phyloP scores from a whole-genome alignment of 169 alveolate genomes.

The Plasmodium coatneyi region DNA sequence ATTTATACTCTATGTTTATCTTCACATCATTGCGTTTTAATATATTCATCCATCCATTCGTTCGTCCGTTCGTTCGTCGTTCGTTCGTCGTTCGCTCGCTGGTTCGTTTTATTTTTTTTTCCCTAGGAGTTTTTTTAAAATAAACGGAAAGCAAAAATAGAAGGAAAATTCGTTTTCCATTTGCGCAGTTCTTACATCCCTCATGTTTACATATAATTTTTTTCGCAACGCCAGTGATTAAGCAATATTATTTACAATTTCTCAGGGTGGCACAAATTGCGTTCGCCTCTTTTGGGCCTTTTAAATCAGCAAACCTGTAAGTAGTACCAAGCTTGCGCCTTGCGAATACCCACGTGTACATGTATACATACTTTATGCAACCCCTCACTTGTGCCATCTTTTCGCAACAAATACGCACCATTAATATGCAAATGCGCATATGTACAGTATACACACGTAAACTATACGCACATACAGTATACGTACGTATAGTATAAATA shows the following conservation, averaged over 20 bases:
- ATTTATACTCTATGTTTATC: not conserved
- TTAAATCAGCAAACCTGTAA: constrained; percentile 2
- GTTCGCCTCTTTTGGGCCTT: constrained; percentile 2
- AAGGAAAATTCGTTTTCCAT: constrained; percentile 12
- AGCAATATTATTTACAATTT: not conserved
- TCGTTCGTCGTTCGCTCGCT: not conserved
- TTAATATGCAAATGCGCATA: not conserved
- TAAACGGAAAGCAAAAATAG: not conserved
- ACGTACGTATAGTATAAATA: not conserved
- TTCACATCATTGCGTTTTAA: not conserved
- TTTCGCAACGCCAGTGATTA: constrained; percentile 24
- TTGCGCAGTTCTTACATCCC: not conserved
- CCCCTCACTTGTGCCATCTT: not conserved
- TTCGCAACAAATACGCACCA: not conserved
- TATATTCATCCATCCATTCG: not conserved
- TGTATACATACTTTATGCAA: not conserved
- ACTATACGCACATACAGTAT: not conserved
- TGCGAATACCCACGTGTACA: not conserved
- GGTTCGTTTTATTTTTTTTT: constrained; percentile 1
- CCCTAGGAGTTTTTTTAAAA: not conserved
- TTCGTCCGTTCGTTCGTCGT: not conserved
- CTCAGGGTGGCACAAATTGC: constrained; percentile 16
- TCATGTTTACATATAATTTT: not conserved
- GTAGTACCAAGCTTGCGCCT: not conserved
- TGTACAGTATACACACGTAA: not conserved